Base-by-base conservation (phyloP, 192 early-diverging fungal genomes). In the Coemansia sp. region DNA sequence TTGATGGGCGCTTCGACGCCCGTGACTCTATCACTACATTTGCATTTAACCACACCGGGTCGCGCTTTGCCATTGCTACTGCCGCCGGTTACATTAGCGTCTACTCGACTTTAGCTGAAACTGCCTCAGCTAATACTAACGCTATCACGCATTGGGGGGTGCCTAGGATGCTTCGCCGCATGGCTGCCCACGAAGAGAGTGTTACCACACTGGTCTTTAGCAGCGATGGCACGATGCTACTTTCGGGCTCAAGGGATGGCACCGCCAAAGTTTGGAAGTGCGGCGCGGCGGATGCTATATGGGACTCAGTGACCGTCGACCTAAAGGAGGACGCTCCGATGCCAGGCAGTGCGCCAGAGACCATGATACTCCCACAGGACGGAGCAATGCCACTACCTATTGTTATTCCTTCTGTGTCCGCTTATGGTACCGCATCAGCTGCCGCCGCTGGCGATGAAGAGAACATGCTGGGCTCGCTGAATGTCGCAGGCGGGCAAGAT, bases 181-280 rank as follows among this genome's bases (percentile, higher is more conserved):
- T 93, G 16, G 88, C 86, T 9, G 87, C 89, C 7, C 91, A 96
- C 64, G 83, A 74, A n/a, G 86, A 84, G 3, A 82, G 81, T 62
- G 87, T 96, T 16, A 90, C 87, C 6, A 90, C 90, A 70, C 61
- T 96, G 42, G 85, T 84, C 31, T 95, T 89, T 67, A 89, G 89
- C 69, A 81, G 85, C 55, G 76, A 81, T 35, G 92, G 89, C 23
- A 82, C 86, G 26, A 85, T 84, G 69, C 68, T 96, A 0, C 60
- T 91, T 16, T 87, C 90, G 24, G 93, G 91, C 7, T 90, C 86
- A 10, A 82, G 83, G 13, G 93, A 96, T 68, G 93, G 94, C 11
- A 92, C 88, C 9, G 88, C 86, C 1, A 87, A 84, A 55, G 84
- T 94, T 3, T 95, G 91, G 90, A 80, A 75, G 21, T 88, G 84